phyloP scores from a whole-genome alignment of 768 basidiomycete species.

The Lentinus brumalis region DNA sequence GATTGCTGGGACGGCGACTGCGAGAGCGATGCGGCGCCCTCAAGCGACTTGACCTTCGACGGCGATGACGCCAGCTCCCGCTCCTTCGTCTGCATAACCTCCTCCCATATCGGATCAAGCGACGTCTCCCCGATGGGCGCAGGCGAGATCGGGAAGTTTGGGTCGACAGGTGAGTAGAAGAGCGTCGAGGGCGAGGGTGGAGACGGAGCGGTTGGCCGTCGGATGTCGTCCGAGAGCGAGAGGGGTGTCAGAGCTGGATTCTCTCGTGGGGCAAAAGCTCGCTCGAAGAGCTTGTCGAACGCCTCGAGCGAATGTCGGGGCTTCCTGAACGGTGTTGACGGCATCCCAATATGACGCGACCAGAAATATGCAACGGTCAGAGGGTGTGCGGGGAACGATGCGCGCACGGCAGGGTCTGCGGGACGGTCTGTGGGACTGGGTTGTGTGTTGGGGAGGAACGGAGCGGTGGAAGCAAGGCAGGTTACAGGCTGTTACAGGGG shows the following conservation, averaged over 20 bases:
- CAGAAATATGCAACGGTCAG: too few relatives aligned
- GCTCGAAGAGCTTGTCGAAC: slow-evolving; percentile 26
- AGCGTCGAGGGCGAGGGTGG: slow-evolving; percentile 11
- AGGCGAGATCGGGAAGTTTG: slow-evolving; percentile 12
- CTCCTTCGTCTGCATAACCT: slow-evolving; percentile 65
- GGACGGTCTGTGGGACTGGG: not conserved
- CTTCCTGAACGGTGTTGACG: slow-evolving; percentile 7
- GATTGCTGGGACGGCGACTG: slow-evolving; percentile 1
- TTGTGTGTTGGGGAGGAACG: not conserved
- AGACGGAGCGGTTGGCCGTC: slow-evolving; percentile 4
- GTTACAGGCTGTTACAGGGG: too few relatives aligned
- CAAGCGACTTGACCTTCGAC: slow-evolving; percentile 71
- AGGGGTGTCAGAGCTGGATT: slow-evolving; percentile 7
- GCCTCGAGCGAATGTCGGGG: slow-evolving; percentile 20
- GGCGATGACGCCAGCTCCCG: slow-evolving; percentile 66
- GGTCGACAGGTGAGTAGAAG: slow-evolving; percentile 17
- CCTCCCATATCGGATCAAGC: slow-evolving; percentile 66
- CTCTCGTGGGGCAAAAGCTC: slow-evolving; percentile 22
- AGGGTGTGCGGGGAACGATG: not conserved
- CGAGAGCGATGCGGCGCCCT: slow-evolving; percentile 34
- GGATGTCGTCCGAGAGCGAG: not conserved
- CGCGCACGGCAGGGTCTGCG: not conserved
- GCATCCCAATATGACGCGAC: slow-evolving; percentile 1
- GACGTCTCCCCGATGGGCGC: slow-evolving; percentile 31
- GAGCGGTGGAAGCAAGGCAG: not conserved